Conservation (phyloP, 2,329 filamentous ascomycete species). For the Seiridium cupressi region DNA sequence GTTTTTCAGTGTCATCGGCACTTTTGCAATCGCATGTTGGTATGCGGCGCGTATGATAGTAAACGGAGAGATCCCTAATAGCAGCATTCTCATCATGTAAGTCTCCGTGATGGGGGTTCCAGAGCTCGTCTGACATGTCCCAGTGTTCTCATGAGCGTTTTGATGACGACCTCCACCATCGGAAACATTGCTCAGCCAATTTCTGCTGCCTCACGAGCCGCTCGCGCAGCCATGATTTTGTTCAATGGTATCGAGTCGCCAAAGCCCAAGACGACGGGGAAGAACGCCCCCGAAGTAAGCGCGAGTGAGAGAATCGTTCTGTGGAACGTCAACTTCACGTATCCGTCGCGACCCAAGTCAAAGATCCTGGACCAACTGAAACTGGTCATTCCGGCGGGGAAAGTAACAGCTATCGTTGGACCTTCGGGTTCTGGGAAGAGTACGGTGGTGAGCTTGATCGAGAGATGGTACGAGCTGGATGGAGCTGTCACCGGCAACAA, state of each 20-base stretch:
- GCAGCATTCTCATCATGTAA: constrained; percentile 53
- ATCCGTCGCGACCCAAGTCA: constrained; percentile 63
- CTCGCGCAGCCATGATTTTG: constrained; percentile 54
- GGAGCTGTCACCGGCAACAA: constrained; percentile 35
- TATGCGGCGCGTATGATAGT: constrained; percentile 25
- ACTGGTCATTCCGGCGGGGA: constrained; percentile 60
- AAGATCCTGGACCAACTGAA: constrained; percentile 60
- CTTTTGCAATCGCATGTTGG: constrained; percentile 29
- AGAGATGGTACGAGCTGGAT: constrained; percentile 68
- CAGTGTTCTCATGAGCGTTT: constrained; percentile 53
- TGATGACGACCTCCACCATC: constrained; percentile 55
- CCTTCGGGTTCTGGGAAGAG: constrained; percentile 73
- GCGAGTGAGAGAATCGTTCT: constrained; percentile 56
- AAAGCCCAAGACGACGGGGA: constrained; percentile 34
- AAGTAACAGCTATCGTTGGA: constrained; percentile 72
- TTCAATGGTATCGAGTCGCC: constrained; percentile 53
- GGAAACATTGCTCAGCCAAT: constrained; percentile 56
- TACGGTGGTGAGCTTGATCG: constrained; percentile 68
- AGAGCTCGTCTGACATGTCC: constrained; percentile 6
- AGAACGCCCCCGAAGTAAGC: constrained; percentile 46
- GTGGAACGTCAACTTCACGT: constrained; percentile 66
- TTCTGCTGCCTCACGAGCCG: constrained; percentile 55
- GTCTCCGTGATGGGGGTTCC: constrained; percentile 1
- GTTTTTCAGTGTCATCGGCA: constrained; percentile 29
- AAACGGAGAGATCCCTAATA: constrained; percentile 34